Evolutionary conservation across 352 stramenopile species (phyloP), one percentile per base, ranked within the genome.

Genomic region (Phytophthora citrophthora): DNA sequence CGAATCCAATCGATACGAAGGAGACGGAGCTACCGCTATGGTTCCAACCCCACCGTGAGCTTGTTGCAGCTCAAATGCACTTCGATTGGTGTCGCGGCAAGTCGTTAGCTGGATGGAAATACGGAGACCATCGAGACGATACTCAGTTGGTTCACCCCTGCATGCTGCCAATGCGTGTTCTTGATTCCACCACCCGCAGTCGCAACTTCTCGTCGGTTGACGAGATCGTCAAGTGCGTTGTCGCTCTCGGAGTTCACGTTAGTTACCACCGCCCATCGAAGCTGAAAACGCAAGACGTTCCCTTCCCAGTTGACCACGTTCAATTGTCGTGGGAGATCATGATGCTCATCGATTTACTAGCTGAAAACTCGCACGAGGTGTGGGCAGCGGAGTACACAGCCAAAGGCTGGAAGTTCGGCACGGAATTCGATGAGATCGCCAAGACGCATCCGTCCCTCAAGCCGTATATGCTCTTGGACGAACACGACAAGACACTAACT

Each of bases 351-450:
- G 83, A 93, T 68, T 41, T 90, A 16, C 68, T 93, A 1, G 82
- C 80, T 11, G 79, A 90, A 57, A 90, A 90, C 61, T 74, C 81
- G 26, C 81, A 93, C 40, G 81, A 90, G 53, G 77, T 90, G 20
- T 93, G 83, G 83, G 81, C 83, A 4, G 54, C 66, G 0, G 72
- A 78, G 4, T 88, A 86, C 58, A 49, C 77, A 15, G 16, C 68
- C 4, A 72, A 59, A 9, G 77, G 78, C 0, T 93, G 83, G 83
- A 52, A 27, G 4, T 59, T 58, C 15, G 76, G 77, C 6, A 16
- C 50, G 1, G 36, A 64, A 15, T 90, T 89, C 46, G 77, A 90
- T 51, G 58, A 65, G 5, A 51, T 49, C 13, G 39, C 41, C 8
- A 85, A 83, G 48, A 76, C 58, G 0, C 83, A 93, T 47, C 83